Evolutionary conservation across 495 filamentous ascomycete species (phyloP), one percentile per base, ranked within the genome.

Genomic region (Trichoderma gamsii): DNA sequence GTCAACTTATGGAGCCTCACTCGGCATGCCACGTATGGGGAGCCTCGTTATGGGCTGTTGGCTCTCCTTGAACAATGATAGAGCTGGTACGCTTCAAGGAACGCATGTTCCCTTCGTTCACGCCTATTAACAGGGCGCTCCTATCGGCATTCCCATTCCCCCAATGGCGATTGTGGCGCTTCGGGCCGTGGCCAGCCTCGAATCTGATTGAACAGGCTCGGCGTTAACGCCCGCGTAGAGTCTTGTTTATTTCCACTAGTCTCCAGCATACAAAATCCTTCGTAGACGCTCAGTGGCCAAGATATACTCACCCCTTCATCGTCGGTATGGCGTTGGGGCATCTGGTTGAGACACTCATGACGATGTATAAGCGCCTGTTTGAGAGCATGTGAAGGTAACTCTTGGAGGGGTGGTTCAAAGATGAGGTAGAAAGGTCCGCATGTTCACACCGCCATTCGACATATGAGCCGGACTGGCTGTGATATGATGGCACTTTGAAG

Each of bases 291-390:
- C 9, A 13, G 56, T 11, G 21, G 49, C 7, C 21, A 7, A 23
- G 25, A 61, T 61, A 61, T 12, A 32, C 56, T 61, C 56, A 61
- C 56, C 56, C 56, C 56, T 61, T 21, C 13, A 61, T 32, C 25
- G 16, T 13, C 2, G 13, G 0, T 25, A 59, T 21, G 27, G 27
- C 27, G 11, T 12, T 61, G 25, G 29, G 16, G 13, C 25, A 4
- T 32, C 25, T 4, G 56, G 23, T 2, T 61, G 56, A 61, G 56
- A 61, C 56, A 61, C 16, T 32, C 25, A 29, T 25, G 23, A 27
- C 56, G 16, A 13, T 25, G 56, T 12, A 27, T 32, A 61, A 29
- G 56, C n/a, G 56, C 56, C 27, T 32, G 6, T 25, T 32, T 32
- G n/a, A 7, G 49, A 23, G 49, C n/a, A 52, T 49, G 49, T 21